phyloP scores from a whole-genome alignment of 2,329 filamentous ascomycete genomes.

The Tolypocladium tundrense region DNA sequence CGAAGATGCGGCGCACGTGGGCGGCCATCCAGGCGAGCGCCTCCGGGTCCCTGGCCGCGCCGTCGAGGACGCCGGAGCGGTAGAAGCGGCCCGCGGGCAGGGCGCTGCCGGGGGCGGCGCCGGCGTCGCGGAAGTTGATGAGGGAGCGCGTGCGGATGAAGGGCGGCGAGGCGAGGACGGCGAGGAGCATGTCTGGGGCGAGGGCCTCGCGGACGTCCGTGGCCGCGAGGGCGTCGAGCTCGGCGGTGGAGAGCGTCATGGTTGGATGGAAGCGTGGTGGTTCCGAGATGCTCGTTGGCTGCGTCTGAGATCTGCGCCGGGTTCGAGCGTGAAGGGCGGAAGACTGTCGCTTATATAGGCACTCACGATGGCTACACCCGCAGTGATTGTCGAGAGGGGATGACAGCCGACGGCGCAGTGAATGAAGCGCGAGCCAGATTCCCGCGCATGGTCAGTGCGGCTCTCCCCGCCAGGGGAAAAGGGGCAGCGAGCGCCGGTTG shows the following conservation, averaged over 20 bases:
- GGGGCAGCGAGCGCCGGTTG: no score
- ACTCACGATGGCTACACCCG: no score
- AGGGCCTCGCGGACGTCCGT: slow-evolving; percentile 31
- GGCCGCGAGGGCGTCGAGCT: slow-evolving; percentile 26
- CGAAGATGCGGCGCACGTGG: slow-evolving; percentile 36
- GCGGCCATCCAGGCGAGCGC: slow-evolving; percentile 23
- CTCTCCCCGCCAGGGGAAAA: no score
- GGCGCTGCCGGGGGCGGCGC: slow-evolving; percentile 29
- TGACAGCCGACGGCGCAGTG: no score
- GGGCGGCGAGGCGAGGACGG: slow-evolving; percentile 29
- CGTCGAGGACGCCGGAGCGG: slow-evolving; percentile 34
- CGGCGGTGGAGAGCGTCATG: slow-evolving; percentile 13
- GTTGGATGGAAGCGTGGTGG: no score
- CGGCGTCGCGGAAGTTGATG: slow-evolving; percentile 43
- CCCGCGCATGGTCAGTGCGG: no score
- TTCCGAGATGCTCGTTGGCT: no score
- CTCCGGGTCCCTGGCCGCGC: slow-evolving; percentile 16
- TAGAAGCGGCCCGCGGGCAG: slow-evolving; percentile 32
- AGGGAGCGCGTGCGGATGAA: slow-evolving; percentile 36
- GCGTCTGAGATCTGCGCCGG: no score
- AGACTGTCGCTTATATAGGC: no score
- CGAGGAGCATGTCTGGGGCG: slow-evolving; percentile 21
- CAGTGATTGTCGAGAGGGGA: no score
- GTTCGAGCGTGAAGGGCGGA: no score
- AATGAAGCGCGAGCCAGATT: no score